A percentile compares a stretch with the other conserved stretches of the same genome.
Evolutionary conservation across 129 eudicot species (phyloP).

Genomic region (Sambucus nigra): DNA sequence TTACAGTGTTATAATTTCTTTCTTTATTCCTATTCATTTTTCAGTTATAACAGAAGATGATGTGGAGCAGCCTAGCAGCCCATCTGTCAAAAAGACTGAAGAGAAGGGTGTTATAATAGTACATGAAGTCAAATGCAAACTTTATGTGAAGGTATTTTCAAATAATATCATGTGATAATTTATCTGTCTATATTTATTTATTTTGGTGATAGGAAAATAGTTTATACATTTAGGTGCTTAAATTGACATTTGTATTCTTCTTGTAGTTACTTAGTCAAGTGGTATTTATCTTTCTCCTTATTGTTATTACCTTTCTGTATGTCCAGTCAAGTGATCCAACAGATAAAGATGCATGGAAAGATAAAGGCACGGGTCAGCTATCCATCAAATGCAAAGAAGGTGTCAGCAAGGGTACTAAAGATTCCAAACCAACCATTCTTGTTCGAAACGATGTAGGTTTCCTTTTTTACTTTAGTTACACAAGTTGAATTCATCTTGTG

Average conservation of each 20-base stretch:
- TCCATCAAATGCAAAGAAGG: slow-evolving; percentile 83
- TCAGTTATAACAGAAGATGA: slow-evolving; percentile 45
- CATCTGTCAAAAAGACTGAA: slow-evolving; percentile 77
- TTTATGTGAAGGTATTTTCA: slow-evolving; percentile 78
- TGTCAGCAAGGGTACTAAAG: slow-evolving; percentile 67
- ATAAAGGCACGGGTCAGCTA: slow-evolving; percentile 82
- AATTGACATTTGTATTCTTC: not conserved
- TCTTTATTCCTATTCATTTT: no score
- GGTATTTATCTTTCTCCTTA: no score
- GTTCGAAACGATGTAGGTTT: slow-evolving; percentile 82
- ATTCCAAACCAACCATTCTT: slow-evolving; percentile 86
- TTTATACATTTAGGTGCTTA: not conserved
- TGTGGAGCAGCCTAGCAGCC: slow-evolving; percentile 92
- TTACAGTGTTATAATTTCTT: no score
- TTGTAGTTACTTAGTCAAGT: no score
- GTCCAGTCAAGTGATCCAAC: slow-evolving; percentile 72
- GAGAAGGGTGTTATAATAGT: slow-evolving; percentile 71
- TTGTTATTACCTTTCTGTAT: no score
- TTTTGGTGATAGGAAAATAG: no score
- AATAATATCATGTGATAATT: not conserved
- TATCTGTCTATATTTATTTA: not conserved
- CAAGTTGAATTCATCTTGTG: not conserved
- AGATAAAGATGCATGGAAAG: slow-evolving; percentile 85
- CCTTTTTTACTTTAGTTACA: not conserved
- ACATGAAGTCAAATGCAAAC: slow-evolving; percentile 96